Conservation (phyloP, 73 alveolate species). For the Paramecium primaurelia region DNA sequence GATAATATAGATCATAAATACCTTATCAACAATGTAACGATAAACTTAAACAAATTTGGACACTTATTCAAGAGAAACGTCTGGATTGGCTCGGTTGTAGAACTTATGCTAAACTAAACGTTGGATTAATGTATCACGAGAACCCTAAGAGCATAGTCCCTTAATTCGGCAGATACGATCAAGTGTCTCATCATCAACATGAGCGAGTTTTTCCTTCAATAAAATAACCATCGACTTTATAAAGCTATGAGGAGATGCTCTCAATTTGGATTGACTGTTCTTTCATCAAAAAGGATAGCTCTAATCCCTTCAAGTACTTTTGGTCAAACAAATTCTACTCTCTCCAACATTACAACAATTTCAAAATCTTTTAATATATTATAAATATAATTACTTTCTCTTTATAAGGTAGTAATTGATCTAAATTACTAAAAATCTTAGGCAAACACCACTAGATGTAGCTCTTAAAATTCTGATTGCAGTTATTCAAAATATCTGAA, state of each 20-base stretch:
- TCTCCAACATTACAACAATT: constrained; percentile 15
- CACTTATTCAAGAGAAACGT: background rate
- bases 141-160: background rate
- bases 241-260: background rate
- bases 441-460: constrained; percentile 9
- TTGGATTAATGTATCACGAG: background rate
- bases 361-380: background rate
- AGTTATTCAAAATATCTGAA: constrained; percentile 42
- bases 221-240: constrained; percentile 48
- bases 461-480: background rate
- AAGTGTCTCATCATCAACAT: constrained; percentile 10
- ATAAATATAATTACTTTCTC: background rate
- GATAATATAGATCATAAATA: background rate
- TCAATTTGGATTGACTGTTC: background rate
- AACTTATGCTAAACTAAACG: background rate
- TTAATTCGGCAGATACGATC: background rate
- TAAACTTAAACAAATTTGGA: background rate
- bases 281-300: background rate
- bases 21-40: constrained; percentile 17
- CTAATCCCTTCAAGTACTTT: constrained; percentile 48
- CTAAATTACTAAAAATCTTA: background rate
- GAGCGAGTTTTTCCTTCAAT: constrained; percentile 26
- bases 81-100: background rate
- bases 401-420: background rate
- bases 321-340: constrained; percentile 29